A percentile compares a stretch with the other conserved stretches of the same genome.
These are phyloP conservation scores for Pythium periplocum DNA, from an alignment of 352 stramenopile species.

Conservation along the genomic window DNA sequence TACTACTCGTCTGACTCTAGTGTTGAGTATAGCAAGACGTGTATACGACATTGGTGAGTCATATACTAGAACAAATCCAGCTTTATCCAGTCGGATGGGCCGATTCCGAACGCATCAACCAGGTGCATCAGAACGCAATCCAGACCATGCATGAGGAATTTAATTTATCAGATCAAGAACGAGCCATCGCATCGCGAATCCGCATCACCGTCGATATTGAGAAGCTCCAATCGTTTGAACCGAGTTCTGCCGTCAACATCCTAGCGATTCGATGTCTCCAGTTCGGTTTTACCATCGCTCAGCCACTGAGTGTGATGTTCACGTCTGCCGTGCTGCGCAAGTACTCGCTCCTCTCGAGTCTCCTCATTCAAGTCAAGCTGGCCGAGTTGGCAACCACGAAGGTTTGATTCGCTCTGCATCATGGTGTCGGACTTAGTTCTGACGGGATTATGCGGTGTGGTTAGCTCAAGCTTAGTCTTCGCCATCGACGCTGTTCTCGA, in stretches of 20 bases:
- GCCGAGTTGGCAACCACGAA: conserved; percentile 54
- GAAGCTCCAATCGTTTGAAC: conserved; percentile 28
- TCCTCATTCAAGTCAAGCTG: conserved; percentile 63
- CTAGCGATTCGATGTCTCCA: conserved; percentile 48
- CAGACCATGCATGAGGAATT: conserved; percentile 44
- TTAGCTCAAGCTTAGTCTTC: conserved; percentile 59
- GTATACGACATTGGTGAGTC: conserved; percentile 38
- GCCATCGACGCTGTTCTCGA: conserved; percentile 38
- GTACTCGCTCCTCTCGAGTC: conserved; percentile 48
- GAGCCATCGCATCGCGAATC: conserved; percentile 35
- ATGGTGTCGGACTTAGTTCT: not conserved
- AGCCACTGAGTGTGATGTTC: conserved; percentile 59
- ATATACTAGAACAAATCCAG: conserved; percentile 50
- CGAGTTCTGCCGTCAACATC: conserved; percentile 42
- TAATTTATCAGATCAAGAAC: conserved; percentile 26
- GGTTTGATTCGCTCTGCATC: conserved; percentile 14
- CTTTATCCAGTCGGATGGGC: conserved; percentile 50
- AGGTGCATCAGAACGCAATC: conserved; percentile 44
- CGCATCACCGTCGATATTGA: conserved; percentile 47
- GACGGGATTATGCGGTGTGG: not conserved
- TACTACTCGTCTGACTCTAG: not conserved
- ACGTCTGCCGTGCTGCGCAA: conserved; percentile 50
- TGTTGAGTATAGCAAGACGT: conserved; percentile 52
- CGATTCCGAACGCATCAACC: conserved; percentile 47
- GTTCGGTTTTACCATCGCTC: conserved; percentile 43